Conservation (phyloP, 352 stramenopile genomes). For the Saprolegnia parasitica region DNA sequence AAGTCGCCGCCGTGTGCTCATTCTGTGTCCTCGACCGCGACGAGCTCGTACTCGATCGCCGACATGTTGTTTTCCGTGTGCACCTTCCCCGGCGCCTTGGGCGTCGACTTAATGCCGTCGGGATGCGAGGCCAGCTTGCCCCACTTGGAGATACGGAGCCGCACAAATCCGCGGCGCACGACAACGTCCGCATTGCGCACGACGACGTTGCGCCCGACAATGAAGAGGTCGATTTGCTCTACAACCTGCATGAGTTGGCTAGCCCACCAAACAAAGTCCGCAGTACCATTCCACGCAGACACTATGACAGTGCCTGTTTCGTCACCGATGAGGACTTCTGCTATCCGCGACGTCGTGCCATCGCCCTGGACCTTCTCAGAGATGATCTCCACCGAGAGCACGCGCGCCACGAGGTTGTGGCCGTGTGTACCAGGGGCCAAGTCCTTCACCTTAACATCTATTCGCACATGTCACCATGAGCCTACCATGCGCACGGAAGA, state of each 20-base stretch:
- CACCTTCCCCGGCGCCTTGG: constrained; percentile 39
- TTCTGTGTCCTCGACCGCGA: constrained; percentile 55
- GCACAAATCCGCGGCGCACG: constrained; percentile 82
- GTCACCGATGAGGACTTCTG: constrained; percentile 69
- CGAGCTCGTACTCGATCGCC: constrained; percentile 76
- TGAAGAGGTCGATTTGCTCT: constrained; percentile 76
- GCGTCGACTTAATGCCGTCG: constrained; percentile 69
- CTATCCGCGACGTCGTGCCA: constrained; percentile 56
- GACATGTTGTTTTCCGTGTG: constrained; percentile 75
- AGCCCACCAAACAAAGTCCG: background rate
- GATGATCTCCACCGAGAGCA: constrained; percentile 52
- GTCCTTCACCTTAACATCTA: constrained; percentile 78
- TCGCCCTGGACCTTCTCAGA: constrained; percentile 74
- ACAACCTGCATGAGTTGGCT: constrained; percentile 14
- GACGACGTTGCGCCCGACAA: constrained; percentile 53
- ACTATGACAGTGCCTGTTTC: constrained; percentile 81
- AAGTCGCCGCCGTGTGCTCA: background rate
- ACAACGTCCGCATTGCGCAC: constrained; percentile 79
- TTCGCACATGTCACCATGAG: background rate
- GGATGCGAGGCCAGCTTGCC: constrained; percentile 70
- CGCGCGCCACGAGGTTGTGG: constrained; percentile 73
- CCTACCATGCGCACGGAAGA: too few species aligned
- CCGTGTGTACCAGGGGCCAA: constrained; percentile 65
- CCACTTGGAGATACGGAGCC: constrained; percentile 81
- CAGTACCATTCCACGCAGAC: constrained; percentile 67